These are phyloP conservation scores for Cyberlindnera petersonii DNA, from an alignment of 805 yeast genomes.

Conservation along the genomic window DNA sequence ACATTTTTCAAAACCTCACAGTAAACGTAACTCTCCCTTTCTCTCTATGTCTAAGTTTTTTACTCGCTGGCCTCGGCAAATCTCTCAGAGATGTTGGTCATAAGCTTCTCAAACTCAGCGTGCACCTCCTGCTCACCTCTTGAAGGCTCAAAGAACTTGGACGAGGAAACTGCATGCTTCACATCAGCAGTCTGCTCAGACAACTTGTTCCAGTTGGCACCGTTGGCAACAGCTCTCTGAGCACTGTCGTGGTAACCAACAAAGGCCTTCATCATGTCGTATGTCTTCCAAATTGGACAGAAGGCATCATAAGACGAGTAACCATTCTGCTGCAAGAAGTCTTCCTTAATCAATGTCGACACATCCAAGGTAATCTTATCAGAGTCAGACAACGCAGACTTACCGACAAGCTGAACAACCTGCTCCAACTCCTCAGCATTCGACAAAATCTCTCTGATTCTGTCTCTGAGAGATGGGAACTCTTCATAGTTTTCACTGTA, in stretches of 20 bases:
- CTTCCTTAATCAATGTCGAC: constrained; percentile 88
- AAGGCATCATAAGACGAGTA: constrained; percentile 96
- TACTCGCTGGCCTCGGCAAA: constrained; percentile 95
- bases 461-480: constrained; percentile 85
- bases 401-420: constrained; percentile 98
- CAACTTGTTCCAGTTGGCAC: constrained; percentile 92
- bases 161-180: constrained; percentile 88
- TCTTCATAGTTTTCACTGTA: constrained; percentile 87
- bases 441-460: constrained; percentile 89
- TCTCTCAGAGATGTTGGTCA: constrained; percentile 75
- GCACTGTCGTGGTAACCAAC: constrained; percentile 93
- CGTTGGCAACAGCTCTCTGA: constrained; percentile 90
- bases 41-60: constrained; percentile 5
- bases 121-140: constrained; percentile 78
- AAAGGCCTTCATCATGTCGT: constrained; percentile 95
- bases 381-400: constrained; percentile 92
- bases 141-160: constrained; percentile 95
- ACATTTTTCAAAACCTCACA: no score
- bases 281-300: constrained; percentile 99
- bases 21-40: no score
- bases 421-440: constrained; percentile 98
- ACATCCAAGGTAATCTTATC: constrained; percentile 97
- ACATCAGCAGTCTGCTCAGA: constrained; percentile 86
- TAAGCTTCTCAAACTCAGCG: constrained; percentile 72
- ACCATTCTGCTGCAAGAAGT: constrained; percentile 98